These are phyloP conservation scores for Stemphylium beticola DNA, from an alignment of 2,329 filamentous ascomycete genomes.

Conservation along the genomic window DNA sequence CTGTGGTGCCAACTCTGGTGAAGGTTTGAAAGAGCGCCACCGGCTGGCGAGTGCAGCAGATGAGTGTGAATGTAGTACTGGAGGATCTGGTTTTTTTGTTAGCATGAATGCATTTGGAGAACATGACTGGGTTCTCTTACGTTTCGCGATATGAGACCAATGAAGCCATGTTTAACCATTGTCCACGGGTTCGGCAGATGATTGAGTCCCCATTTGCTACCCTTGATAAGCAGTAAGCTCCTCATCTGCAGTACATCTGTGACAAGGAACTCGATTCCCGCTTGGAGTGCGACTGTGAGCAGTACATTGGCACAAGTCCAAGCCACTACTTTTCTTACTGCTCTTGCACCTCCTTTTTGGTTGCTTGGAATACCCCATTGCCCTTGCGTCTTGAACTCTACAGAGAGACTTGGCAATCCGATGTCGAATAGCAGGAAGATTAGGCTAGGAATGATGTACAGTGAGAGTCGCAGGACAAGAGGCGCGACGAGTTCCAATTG, in stretches of 20 bases:
- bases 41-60: slow-evolving; percentile 64
- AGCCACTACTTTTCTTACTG: slow-evolving; percentile 57
- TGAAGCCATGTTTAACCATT: slow-evolving; percentile 61
- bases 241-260: slow-evolving; percentile 60
- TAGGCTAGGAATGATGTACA: slow-evolving; percentile 76
- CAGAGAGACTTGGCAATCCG: slow-evolving; percentile 70
- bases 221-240: slow-evolving; percentile 65
- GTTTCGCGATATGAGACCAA: slow-evolving; percentile 64
- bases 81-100: slow-evolving; percentile 55
- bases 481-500: slow-evolving; percentile 77
- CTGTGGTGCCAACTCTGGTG: slow-evolving; percentile 66
- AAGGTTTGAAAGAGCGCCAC: slow-evolving; percentile 39
- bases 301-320: slow-evolving; percentile 64
- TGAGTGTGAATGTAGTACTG: slow-evolving; percentile 78
- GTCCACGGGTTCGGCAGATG: slow-evolving; percentile 69
- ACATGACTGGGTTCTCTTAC: slow-evolving; percentile 44
- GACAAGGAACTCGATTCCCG: slow-evolving; percentile 60
- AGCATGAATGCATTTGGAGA: slow-evolving; percentile 15
- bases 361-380: slow-evolving; percentile 55
- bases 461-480: slow-evolving; percentile 68
- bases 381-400: slow-evolving; percentile 72
- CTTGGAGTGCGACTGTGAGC: slow-evolving; percentile 62
- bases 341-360: slow-evolving; percentile 49
- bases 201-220: slow-evolving; percentile 64
- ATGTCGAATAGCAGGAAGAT: slow-evolving; percentile 76